phyloP scores from a whole-genome alignment of 768 basidiomycete genomes.

The Podaxis sp. region DNA sequence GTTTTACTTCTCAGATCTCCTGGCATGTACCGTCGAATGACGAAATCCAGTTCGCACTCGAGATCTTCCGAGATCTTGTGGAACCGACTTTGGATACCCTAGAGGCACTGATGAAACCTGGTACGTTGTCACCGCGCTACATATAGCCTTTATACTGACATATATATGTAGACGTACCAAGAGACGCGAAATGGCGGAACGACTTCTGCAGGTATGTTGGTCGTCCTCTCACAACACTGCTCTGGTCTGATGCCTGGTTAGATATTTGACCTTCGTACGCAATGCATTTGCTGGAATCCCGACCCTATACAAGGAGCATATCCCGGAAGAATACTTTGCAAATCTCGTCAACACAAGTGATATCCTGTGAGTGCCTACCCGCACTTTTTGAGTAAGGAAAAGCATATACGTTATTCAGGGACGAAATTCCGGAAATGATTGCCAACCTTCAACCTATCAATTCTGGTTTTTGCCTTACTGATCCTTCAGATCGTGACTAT shows the following conservation, averaged over 20 bases:
- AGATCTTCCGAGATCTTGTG: conserved; percentile 65
- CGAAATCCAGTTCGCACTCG: conserved; percentile 76
- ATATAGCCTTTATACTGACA: conserved; percentile 10
- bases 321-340: conserved; percentile 47
- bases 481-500: conserved; percentile 65
- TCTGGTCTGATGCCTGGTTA: conserved; percentile 22
- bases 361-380: conserved; percentile 52
- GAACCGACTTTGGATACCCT: conserved; percentile 61
- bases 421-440: conserved; percentile 80
- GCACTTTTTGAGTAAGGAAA: neutral
- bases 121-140: conserved; percentile 29
- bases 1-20: conserved; percentile 41
- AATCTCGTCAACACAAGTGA: conserved; percentile 54
- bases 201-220: conserved; percentile 75
- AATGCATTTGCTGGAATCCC: conserved; percentile 77
- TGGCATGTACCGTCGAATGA: conserved; percentile 76
- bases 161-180: conserved; percentile 36
- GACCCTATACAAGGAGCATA: conserved; percentile 56
- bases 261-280: conserved; percentile 70
- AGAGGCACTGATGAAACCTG: conserved; percentile 54
- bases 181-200: conserved; percentile 74
- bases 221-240: neutral
- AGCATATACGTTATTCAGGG: conserved; percentile 28
- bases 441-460: conserved; percentile 58
- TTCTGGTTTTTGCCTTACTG: conserved; percentile 66